phyloP scores from a whole-genome alignment of 1,139 yeast species.

The Saccharomyces hybrid region DNA sequence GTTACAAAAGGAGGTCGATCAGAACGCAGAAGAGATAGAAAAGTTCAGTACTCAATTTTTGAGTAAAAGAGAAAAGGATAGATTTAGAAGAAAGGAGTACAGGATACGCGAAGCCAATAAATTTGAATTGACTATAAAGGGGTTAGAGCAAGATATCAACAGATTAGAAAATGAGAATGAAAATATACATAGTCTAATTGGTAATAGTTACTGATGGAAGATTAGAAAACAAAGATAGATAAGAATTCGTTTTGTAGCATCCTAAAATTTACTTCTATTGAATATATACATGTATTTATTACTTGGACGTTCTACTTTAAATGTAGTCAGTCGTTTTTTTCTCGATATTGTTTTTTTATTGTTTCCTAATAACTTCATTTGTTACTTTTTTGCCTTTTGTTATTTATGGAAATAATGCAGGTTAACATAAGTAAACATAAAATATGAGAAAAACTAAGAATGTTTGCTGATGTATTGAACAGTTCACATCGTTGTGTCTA shows the following conservation, averaged over 20 bases:
- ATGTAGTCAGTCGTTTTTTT: background rate
- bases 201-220: conserved; percentile 4
- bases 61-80: conserved; percentile 25
- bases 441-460: too few relatives aligned
- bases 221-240: background rate
- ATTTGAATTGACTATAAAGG: conserved; percentile 26
- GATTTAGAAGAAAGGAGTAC: conserved; percentile 25
- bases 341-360: background rate
- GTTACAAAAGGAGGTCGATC: conserved; percentile 31
- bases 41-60: conserved; percentile 23
- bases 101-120: conserved; percentile 24
- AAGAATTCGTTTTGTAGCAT: background rate
- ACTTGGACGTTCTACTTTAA: background rate
- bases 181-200: conserved; percentile 14
- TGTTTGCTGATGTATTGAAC: too few relatives aligned
- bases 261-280: too few relatives aligned
- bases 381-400: background rate
- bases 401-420: background rate
- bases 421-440: too few relatives aligned
- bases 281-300: background rate
- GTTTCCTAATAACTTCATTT: background rate
- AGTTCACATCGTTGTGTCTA: too few relatives aligned
- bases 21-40: conserved; percentile 28
- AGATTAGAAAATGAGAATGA: conserved; percentile 27
- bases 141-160: conserved; percentile 29